These are phyloP conservation scores for Plantago major DNA, from an alignment of 257 asterid species.

Conservation along the genomic window DNA sequence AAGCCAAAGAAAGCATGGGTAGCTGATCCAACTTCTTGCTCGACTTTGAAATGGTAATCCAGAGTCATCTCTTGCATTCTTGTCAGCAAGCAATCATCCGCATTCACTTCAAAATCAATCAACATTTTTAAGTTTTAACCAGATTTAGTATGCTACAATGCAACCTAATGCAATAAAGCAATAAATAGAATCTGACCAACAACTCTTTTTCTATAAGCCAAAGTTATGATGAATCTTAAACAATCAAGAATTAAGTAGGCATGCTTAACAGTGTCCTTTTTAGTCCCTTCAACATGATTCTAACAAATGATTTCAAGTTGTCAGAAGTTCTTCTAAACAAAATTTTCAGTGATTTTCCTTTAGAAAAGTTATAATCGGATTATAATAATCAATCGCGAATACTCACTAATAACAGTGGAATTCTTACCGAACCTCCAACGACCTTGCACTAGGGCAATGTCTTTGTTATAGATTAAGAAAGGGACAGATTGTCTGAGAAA, in stretches of 20 bases:
- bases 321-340: too few relatives aligned
- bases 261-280: too few relatives aligned
- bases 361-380: not conserved
- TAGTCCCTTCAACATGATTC: too few relatives aligned
- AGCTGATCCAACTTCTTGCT: constrained; percentile 72
- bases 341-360: too few relatives aligned
- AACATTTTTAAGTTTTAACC: not conserved
- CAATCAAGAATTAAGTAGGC: too few relatives aligned
- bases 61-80: constrained; percentile 77
- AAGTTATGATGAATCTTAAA: too few relatives aligned
- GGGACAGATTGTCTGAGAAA: constrained; percentile 48
- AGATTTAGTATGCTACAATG: too few relatives aligned
- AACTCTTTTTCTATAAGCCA: too few relatives aligned
- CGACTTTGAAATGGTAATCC: constrained; percentile 64
- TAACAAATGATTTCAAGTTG: too few relatives aligned
- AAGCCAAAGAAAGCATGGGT: constrained; percentile 73
- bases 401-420: not conserved
- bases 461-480: constrained; percentile 38
- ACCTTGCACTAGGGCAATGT: constrained; percentile 50
- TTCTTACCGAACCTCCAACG: constrained; percentile 58
- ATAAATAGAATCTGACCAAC: too few relatives aligned
- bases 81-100: constrained; percentile 59
- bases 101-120: constrained; percentile 42
- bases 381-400: not conserved
- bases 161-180: too few relatives aligned